Percentiles rank a stretch among this genome's conserved stretches.
Evolutionary conservation across 805 yeast species (phyloP).

Genomic region (Kuraishia ogatae): DNA sequence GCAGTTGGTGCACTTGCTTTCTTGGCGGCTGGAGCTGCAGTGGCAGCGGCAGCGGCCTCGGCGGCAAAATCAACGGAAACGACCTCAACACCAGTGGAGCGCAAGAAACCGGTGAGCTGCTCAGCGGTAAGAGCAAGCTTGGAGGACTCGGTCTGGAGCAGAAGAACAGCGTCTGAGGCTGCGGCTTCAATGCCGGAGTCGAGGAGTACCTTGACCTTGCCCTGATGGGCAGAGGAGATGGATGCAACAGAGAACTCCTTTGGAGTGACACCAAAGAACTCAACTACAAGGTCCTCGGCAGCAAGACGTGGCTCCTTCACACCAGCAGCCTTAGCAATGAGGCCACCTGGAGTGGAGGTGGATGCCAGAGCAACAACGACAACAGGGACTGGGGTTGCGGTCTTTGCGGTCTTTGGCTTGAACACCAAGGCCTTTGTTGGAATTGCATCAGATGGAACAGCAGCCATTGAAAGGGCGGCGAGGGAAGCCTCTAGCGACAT

Average conservation of each 20-base stretch:
- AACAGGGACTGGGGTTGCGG: constrained; percentile 71
- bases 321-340: constrained; percentile 56
- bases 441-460: constrained; percentile 38
- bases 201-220: constrained; percentile 50
- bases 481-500: constrained; percentile 68
- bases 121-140: constrained; percentile 42
- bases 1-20: constrained; percentile 6
- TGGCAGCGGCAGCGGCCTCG: constrained; percentile 29
- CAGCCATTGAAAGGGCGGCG: constrained; percentile 56
- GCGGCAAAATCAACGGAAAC: constrained; percentile 46
- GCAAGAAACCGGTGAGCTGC: constrained; percentile 36
- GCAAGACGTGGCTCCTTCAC: constrained; percentile 87
- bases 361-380: constrained; percentile 67
- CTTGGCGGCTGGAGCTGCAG: constrained; percentile 27
- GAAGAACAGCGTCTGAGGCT: constrained; percentile 37
- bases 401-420: constrained; percentile 86
- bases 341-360: constrained; percentile 60
- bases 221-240: constrained; percentile 37
- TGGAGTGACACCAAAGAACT: constrained; percentile 48
- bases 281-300: constrained; percentile 65
- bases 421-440: constrained; percentile 72
- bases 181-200: constrained; percentile 39
- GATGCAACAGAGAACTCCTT: constrained; percentile 56
- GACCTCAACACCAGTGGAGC: constrained; percentile 41
- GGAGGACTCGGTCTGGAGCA: constrained; percentile 39